Conservation (phyloP, 1,139 yeast genomes). For the Geotrichum restrictum region DNA sequence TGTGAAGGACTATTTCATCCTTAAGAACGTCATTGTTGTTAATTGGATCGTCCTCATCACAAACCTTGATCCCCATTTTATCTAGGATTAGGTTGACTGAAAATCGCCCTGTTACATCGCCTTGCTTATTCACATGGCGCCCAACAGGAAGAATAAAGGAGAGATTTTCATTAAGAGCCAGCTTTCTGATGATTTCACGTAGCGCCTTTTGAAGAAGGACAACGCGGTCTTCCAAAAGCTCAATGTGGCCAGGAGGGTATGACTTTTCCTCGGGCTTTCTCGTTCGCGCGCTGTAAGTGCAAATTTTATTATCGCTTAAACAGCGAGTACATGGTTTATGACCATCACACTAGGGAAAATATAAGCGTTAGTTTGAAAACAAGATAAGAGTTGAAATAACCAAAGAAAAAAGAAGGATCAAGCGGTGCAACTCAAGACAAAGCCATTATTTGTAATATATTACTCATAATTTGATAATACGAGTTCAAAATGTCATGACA, state of each 20-base stretch:
- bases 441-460: too few relatives aligned
- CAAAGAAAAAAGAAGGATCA: too few relatives aligned
- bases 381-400: background rate
- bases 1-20: background rate
- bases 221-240: conserved; percentile 3
- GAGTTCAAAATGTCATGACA: background rate
- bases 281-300: background rate
- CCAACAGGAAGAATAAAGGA: conserved; percentile 2
- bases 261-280: background rate
- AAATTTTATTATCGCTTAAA: conserved; percentile 1
- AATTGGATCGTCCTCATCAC: conserved; percentile 5
- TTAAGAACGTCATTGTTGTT: conserved; percentile 1
- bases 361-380: background rate
- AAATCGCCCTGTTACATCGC: conserved; percentile 1
- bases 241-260: conserved; percentile 1
- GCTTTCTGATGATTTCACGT: background rate
- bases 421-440: background rate
- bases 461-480: too few relatives aligned
- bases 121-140: background rate
- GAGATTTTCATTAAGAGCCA: background rate
- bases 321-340: conserved; percentile 11
- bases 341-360: conserved; percentile 6
- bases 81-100: conserved; percentile 5
- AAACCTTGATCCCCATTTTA: conserved; percentile 1
- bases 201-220: conserved; percentile 7